Evolutionary conservation across 2,329 filamentous ascomycete species (phyloP).

Genomic region (Aspergillus sp.): DNA sequence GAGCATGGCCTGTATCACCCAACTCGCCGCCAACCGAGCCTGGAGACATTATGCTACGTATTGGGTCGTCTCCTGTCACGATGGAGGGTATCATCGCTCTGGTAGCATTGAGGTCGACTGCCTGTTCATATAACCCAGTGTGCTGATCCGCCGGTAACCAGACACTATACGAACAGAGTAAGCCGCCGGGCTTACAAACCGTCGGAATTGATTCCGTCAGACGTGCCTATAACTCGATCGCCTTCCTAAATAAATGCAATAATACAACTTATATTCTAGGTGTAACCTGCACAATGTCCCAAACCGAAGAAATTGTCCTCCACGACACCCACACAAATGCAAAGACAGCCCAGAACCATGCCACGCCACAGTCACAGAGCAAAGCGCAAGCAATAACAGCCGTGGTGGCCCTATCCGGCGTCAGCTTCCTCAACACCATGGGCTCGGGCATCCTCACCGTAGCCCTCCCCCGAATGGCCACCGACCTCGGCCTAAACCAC

Average conservation of each 20-base stretch:
- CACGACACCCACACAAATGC: not conserved
- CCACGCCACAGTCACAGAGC: not conserved
- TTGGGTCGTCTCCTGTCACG: too few relatives aligned
- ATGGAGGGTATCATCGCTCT: too few relatives aligned
- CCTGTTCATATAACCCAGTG: too few relatives aligned
- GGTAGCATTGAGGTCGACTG: too few relatives aligned
- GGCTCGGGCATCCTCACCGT: slow-evolving; percentile 29
- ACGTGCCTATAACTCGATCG: not conserved
- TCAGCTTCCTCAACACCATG: slow-evolving; percentile 33
- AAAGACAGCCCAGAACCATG: not conserved
- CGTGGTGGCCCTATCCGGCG: slow-evolving; percentile 27
- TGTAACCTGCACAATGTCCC: not conserved
- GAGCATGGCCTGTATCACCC: too few relatives aligned
- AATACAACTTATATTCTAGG: not conserved
- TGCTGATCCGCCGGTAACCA: too few relatives aligned
- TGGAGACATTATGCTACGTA: too few relatives aligned
- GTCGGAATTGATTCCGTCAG: not conserved
- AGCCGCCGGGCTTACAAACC: not conserved
- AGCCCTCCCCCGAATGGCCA: slow-evolving; percentile 28
- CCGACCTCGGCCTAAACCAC: slow-evolving; percentile 26
- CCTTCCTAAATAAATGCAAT: not conserved
- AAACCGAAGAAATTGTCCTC: not conserved
- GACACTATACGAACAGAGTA: too few relatives aligned
- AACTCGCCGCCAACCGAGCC: accelerated
- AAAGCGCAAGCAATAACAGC: slow-evolving; percentile 14